Conservation (phyloP, 352 stramenopile species). For the Phytopythium litorale region DNA sequence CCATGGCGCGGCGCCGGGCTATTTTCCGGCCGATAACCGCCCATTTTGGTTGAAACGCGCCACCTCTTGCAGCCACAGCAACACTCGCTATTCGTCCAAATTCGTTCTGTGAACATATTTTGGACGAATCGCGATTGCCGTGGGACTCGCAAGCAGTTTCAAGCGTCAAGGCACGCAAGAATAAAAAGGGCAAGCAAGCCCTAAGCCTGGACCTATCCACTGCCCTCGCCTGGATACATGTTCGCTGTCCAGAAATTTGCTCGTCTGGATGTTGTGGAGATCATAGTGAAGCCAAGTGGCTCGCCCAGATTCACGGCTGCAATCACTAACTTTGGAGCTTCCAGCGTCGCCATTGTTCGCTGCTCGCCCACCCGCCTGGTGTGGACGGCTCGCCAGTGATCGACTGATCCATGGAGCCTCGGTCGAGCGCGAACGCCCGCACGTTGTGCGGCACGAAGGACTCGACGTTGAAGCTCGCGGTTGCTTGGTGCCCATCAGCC, state of each 20-base stretch:
- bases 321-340: not conserved
- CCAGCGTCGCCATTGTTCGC: no score
- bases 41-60: not conserved
- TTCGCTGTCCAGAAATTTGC: not conserved
- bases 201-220: not conserved
- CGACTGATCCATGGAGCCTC: no score
- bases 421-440: no score
- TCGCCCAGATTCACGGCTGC: not conserved
- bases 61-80: not conserved
- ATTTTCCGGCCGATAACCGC: not conserved
- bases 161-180: not conserved
- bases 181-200: not conserved
- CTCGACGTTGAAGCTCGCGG: not conserved
- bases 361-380: no score
- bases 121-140: not conserved
- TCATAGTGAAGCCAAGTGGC: not conserved
- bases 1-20: not conserved
- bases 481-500: not conserved
- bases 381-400: no score
- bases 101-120: not conserved
- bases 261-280: not conserved
- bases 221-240: not conserved
- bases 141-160: conserved; percentile 1
- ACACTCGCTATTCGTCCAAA: no score
- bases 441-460: not conserved